A percentile compares a stretch with the other conserved stretches of the same genome.
Conservation (phyloP, 345 rosid species). For the Litchi chinensis region DNA sequence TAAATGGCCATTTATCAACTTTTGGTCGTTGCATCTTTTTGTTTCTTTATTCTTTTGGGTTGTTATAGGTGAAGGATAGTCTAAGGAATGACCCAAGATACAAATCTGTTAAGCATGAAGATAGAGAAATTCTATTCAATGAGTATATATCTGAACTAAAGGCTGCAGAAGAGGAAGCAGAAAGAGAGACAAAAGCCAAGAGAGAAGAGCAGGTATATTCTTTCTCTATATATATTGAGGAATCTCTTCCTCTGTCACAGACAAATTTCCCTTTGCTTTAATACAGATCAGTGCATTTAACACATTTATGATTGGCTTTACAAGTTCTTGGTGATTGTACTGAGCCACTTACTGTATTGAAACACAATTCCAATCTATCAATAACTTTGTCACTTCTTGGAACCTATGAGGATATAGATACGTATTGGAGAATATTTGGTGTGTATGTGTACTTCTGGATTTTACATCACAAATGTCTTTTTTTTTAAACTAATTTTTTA, state of each 20-base stretch:
- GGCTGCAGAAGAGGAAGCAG: constrained; percentile 66
- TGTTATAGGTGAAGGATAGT: constrained; percentile 76
- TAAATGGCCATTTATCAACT: background rate
- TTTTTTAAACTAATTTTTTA: no score
- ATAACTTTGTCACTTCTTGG: background rate
- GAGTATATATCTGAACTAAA: constrained; percentile 78
- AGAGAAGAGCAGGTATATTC: constrained; percentile 76
- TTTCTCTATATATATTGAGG: background rate
- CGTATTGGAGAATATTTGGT: background rate
- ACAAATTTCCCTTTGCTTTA: background rate
- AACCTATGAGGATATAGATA: background rate
- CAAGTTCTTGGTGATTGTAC: background rate
- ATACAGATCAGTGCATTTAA: background rate
- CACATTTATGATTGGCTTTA: background rate
- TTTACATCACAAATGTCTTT: background rate
- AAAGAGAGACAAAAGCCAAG: constrained; percentile 63
- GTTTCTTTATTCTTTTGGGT: constrained; percentile 6
- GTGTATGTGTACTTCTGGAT: background rate
- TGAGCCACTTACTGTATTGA: background rate
- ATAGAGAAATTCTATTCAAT: constrained; percentile 77
- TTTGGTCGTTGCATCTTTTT: background rate
- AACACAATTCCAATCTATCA: background rate
- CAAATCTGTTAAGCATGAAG: constrained; percentile 72
- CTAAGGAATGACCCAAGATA: constrained; percentile 88
- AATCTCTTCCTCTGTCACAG: background rate